phyloP scores from a whole-genome alignment of 176 grass and related monocot species.

The Dendrocalamus sinicus region DNA sequence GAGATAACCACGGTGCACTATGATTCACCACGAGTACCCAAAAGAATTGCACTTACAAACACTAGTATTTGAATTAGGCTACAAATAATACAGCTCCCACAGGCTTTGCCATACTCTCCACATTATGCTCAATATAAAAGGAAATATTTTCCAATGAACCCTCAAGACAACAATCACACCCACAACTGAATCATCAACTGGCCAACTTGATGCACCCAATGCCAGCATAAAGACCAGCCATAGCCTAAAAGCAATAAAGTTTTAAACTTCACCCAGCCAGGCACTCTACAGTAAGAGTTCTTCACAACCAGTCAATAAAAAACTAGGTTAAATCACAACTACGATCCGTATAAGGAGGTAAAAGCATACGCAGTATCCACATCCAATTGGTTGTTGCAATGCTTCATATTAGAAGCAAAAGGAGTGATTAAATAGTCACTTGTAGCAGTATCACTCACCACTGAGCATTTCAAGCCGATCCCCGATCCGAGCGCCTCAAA shows the following conservation, averaged over 20 bases:
- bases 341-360: background rate
- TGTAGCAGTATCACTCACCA: constrained; percentile 58
- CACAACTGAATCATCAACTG: background rate
- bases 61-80: background rate
- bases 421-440: background rate
- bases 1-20: background rate
- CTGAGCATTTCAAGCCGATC: constrained; percentile 65
- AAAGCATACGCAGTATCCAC: background rate
- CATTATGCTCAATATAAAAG: background rate
- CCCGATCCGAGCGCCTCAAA: constrained; percentile 83
- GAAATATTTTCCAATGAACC: background rate
- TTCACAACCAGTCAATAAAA: constrained; percentile 10
- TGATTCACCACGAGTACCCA: background rate
- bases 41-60: background rate
- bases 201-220: background rate
- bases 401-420: background rate
- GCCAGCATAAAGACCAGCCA: background rate
- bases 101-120: background rate
- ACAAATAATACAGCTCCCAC: background rate
- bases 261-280: background rate
- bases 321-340: background rate
- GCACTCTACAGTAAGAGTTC: background rate
- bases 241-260: background rate
- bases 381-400: background rate
- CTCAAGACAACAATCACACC: background rate